phyloP scores from a whole-genome alignment of 2,329 filamentous ascomycete genomes.

The Triangularia verruculosa region DNA sequence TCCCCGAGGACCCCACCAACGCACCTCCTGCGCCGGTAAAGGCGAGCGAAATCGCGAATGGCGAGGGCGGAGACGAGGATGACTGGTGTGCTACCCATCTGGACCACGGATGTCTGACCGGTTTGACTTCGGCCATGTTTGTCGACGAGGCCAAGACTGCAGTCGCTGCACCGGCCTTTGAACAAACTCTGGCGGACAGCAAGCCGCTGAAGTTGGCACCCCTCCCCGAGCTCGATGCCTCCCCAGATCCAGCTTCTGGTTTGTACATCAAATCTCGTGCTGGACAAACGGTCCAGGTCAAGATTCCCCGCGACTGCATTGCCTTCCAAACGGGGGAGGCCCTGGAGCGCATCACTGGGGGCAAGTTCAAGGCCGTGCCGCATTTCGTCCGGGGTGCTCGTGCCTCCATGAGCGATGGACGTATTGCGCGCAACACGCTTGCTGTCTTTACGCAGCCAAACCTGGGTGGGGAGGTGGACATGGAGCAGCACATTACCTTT shows the following conservation, averaged over 20 bases:
- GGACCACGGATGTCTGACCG: slow-evolving; percentile 91
- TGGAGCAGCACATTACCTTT: slow-evolving; percentile 64
- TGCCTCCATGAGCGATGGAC: slow-evolving; percentile 47
- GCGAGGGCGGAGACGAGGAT: slow-evolving; percentile 55
- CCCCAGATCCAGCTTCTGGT: slow-evolving; percentile 80
- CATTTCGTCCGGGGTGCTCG: slow-evolving; percentile 86
- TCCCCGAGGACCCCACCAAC: slow-evolving; percentile 54
- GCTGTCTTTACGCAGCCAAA: slow-evolving; percentile 98
- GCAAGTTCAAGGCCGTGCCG: slow-evolving; percentile 88
- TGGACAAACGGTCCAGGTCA: slow-evolving; percentile 81
- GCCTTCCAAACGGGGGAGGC: slow-evolving; percentile 96
- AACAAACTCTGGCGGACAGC: slow-evolving; percentile 29
- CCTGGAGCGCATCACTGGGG: slow-evolving; percentile 84
- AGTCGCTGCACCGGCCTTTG: slow-evolving; percentile 33
- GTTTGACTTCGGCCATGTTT: slow-evolving; percentile 94
- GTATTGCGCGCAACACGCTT: slow-evolving; percentile 78
- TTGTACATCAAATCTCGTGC: slow-evolving; percentile 91
- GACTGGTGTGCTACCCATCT: slow-evolving; percentile 93
- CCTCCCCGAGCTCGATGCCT: slow-evolving; percentile 67
- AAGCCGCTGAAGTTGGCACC: slow-evolving; percentile 40
- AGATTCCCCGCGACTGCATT: slow-evolving; percentile 85
- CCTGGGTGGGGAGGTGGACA: slow-evolving; percentile 73
- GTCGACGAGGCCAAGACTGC: slow-evolving; percentile 65
- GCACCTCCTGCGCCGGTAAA: slow-evolving; percentile 30
- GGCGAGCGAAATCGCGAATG: slow-evolving; percentile 32